Conservation (phyloP, 148 eudicot species). For the Simmondsia chinensis region DNA sequence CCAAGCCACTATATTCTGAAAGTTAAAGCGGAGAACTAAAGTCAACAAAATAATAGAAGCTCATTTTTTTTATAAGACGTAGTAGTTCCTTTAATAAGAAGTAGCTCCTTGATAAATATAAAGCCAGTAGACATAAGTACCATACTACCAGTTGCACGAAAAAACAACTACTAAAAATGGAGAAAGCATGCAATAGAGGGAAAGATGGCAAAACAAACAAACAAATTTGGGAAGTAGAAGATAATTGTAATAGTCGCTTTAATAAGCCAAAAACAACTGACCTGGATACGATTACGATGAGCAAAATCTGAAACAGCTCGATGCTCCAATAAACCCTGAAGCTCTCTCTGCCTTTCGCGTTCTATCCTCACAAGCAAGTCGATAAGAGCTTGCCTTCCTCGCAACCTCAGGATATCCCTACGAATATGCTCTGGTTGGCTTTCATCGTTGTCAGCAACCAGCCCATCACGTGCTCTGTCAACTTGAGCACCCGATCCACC, state of each 20-base stretch:
- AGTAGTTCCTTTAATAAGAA: too few species aligned
- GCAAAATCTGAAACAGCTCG: slow-evolving; percentile 98
- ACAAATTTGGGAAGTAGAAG: not conserved
- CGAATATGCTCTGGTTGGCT: slow-evolving; percentile 74
- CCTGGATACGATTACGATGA: slow-evolving; percentile 98
- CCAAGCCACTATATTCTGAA: too few species aligned
- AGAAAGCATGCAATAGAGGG: too few species aligned
- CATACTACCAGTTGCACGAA: too few species aligned
- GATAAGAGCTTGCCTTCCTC: slow-evolving; percentile 88
- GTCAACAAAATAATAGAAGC: too few species aligned
- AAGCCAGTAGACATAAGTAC: too few species aligned
- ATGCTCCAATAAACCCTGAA: slow-evolving; percentile 82
- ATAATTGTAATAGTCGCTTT: too few species aligned
- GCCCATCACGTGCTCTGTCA: slow-evolving; percentile 35
- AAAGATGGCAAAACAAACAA: not conserved
- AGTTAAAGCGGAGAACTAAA: too few species aligned
- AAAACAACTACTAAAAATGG: too few species aligned
- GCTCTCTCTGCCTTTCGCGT: slow-evolving; percentile 92
- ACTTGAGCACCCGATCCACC: slow-evolving; percentile 22
- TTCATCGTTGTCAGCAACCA: slow-evolving; percentile 38
- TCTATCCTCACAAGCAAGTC: slow-evolving; percentile 91
- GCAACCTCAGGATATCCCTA: slow-evolving; percentile 75
- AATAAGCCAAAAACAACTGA: slow-evolving; percentile 15
- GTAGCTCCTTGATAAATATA: too few species aligned
- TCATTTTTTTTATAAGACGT: too few species aligned